Conservation (phyloP, 23 red algal species). For the Gracilaria domingensis region DNA sequence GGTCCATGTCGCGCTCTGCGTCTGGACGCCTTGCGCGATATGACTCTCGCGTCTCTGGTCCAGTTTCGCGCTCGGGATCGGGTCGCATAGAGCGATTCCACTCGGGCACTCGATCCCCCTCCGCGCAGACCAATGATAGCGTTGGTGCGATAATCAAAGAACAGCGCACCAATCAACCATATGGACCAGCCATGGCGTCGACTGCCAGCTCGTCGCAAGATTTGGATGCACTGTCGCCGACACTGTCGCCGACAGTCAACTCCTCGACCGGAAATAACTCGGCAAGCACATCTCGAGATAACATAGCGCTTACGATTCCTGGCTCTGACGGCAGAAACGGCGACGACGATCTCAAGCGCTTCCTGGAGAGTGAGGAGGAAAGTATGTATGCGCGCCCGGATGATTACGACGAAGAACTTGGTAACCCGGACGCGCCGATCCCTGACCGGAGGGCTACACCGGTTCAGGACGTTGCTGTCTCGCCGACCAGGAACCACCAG, state of each 20-base stretch:
- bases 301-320: constrained; percentile 1
- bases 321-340: not conserved
- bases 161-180: constrained; percentile 48
- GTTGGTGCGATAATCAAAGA: constrained; percentile 55
- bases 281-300: not conserved
- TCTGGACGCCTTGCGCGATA: constrained; percentile 35
- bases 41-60: constrained; percentile 11
- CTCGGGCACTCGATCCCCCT: constrained; percentile 22
- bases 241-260: not conserved
- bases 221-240: not conserved
- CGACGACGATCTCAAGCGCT: constrained; percentile 8
- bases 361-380: constrained; percentile 19
- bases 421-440: constrained; percentile 68
- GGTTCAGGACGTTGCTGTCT: not conserved
- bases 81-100: not conserved
- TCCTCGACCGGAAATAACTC: not conserved
- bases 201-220: not conserved
- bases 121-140: constrained; percentile 60
- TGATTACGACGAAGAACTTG: constrained; percentile 69
- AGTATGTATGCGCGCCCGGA: constrained; percentile 44
- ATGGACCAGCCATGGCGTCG: constrained; percentile 16
- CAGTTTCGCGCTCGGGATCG: constrained; percentile 7
- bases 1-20: constrained; percentile 41
- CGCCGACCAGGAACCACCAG: constrained; percentile 14
- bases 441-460: constrained; percentile 43